These are phyloP conservation scores for Penicillium sp. DNA, from an alignment of 2,329 filamentous ascomycete species.

Conservation along the genomic window DNA sequence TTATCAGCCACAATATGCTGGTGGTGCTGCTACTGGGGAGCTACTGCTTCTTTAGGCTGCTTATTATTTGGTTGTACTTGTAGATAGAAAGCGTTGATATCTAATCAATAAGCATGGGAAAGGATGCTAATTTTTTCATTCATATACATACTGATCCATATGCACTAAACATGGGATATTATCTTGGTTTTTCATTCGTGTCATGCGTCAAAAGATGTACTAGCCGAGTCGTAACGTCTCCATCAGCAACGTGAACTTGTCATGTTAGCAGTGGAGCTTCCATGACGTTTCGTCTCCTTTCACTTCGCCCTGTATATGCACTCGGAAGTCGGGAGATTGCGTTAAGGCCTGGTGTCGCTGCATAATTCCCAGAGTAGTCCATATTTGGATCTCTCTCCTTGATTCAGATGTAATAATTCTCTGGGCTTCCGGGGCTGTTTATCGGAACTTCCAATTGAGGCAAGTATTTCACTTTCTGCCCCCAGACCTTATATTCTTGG, in stretches of 20 bases:
- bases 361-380: no score
- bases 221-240: no score
- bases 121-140: slow-evolving; percentile 10
- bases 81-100: slow-evolving; percentile 20
- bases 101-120: slow-evolving; percentile 12
- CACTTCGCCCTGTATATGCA: no score
- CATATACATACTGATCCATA: background rate
- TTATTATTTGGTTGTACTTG: slow-evolving; percentile 18
- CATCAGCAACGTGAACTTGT: no score
- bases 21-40: slow-evolving; percentile 70
- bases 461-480: background rate
- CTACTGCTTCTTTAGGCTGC: slow-evolving; percentile 65
- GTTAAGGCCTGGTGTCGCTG: background rate
- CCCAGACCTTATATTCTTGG: background rate
- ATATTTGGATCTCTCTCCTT: no score
- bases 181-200: no score
- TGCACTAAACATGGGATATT: no score
- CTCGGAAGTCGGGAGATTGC: no score
- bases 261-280: no score
- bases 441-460: background rate
- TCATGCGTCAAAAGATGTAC: background rate
- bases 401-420: background rate
- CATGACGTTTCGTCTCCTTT: no score
- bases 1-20: slow-evolving; percentile 70
- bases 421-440: background rate